Base-by-base conservation (phyloP, 1,284 basidiomycete genomes). In the Boletus subluridellus region DNA sequence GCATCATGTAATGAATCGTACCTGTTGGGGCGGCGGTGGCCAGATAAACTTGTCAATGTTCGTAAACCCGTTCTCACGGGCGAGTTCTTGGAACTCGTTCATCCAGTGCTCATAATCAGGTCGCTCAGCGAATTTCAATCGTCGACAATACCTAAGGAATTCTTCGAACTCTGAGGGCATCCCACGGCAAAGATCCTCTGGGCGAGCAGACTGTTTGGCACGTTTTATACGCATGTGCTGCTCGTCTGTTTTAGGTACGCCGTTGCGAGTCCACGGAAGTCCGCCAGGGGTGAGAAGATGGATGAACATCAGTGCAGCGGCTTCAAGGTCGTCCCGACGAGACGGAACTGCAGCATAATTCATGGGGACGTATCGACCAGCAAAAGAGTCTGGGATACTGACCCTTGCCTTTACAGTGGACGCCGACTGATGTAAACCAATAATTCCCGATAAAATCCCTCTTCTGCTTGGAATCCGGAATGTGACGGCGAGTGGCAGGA, bases 371-470 rank as follows among this genome's bases (percentile, higher is more conserved):
- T 34, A 60, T 66, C 55, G 34, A 61, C 50, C 55, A 56, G 53
- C 7, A 57, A 47, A 61, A 58, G 56, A 59, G 52, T 46, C 60
- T 57, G 38, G 34, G 55, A 60, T 44, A 66, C 76, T 61, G 64
- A 87, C 89, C 86, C 79, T 81, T 83, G 56, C 85, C 85, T 54
- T 82, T 81, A 66, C 89, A 90, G 69, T 90, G 88, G 3, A 90
- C 89, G 49, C 80, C 81, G 8, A 90, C 81, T 17, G 88, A 90
- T 6, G 77, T 75, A 68, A 90, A 90, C 87, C 87, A 90, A 67
- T 90, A 90, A 66, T 90, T 90, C 32, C 88, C 88, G 51, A 90
- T 84, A 64, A 90, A 90, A 66, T 89, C 85, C 44, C 86, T 82
- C 66, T 84, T 84, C 11, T 67, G 71, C 61, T 80, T 84, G 64